A percentile compares a stretch with the other conserved stretches of the same genome.
phyloP scores from a whole-genome alignment of 2,329 filamentous ascomycete genomes.

The Cladosporium sp. region DNA sequence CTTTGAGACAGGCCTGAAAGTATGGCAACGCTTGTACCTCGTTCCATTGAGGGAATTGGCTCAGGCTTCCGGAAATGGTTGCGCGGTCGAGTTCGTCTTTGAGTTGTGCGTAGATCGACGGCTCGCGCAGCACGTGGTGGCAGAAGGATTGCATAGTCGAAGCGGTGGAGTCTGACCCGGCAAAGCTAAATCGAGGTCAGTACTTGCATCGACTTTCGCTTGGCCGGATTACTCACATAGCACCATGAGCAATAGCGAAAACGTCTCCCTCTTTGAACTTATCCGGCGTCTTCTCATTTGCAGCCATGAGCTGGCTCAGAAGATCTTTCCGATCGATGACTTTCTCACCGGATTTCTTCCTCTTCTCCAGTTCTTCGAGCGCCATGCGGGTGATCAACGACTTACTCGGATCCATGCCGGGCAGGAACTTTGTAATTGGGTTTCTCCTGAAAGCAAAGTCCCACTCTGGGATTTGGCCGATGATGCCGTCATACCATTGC shows the following conservation, averaged over 20 bases:
- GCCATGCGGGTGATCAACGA: conserved; percentile 57
- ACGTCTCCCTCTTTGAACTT: conserved; percentile 52
- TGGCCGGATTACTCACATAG: conserved; percentile 57
- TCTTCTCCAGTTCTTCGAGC: conserved; percentile 50
- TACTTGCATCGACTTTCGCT: conserved; percentile 43
- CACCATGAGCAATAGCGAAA: conserved; percentile 60
- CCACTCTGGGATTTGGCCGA: conserved; percentile 70
- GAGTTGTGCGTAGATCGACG: conserved; percentile 56
- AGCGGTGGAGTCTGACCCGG: conserved; percentile 77
- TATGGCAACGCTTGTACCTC: conserved; percentile 71
- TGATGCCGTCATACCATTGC: conserved; percentile 69
- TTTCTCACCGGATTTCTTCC: conserved; percentile 51
- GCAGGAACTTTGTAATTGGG: conserved; percentile 55
- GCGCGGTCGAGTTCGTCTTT: conserved; percentile 65
- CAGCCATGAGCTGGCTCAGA: conserved; percentile 57
- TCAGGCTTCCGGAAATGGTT: conserved; percentile 58
- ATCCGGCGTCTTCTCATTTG: conserved; percentile 44
- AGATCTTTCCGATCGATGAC: conserved; percentile 57
- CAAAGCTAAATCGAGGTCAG: conserved; percentile 71
- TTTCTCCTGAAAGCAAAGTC: conserved; percentile 66
- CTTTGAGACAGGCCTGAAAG: conserved; percentile 76
- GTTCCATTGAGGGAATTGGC: conserved; percentile 62
- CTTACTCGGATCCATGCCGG: conserved; percentile 48
- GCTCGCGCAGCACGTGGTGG: conserved; percentile 71
- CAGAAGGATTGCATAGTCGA: conserved; percentile 72